Conservation (phyloP, 1,139 yeast species). For the Hansenula sp. region DNA sequence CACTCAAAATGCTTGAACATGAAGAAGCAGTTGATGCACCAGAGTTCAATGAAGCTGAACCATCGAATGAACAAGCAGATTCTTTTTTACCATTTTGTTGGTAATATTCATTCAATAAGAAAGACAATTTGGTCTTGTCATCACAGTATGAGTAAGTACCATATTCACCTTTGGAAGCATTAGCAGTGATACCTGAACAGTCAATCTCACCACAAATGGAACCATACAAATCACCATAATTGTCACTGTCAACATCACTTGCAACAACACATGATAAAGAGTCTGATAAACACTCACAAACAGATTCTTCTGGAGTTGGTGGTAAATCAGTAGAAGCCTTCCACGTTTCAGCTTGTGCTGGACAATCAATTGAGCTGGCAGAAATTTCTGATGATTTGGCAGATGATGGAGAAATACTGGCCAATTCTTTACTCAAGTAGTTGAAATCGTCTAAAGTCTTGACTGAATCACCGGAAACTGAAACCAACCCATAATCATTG, state of each 20-base stretch:
- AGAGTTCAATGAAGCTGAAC: slow-evolving; percentile 51
- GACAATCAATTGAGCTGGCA: slow-evolving; percentile 49
- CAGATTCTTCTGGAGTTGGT: slow-evolving; percentile 63
- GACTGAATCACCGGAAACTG: slow-evolving; percentile 50
- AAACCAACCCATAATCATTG: slow-evolving; percentile 71
- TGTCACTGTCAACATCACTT: slow-evolving; percentile 42
- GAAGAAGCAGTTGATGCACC: slow-evolving; percentile 48
- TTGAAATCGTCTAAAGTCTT: slow-evolving; percentile 57
- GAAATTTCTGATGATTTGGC: slow-evolving; percentile 48
- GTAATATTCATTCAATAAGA: slow-evolving; percentile 64
- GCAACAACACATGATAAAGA: slow-evolving; percentile 52
- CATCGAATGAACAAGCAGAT: slow-evolving; percentile 64
- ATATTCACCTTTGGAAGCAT: slow-evolving; percentile 57
- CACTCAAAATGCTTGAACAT: slow-evolving; percentile 44
- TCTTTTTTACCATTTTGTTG: slow-evolving; percentile 37
- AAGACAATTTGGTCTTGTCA: slow-evolving; percentile 58
- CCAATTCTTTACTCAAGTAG: slow-evolving; percentile 48
- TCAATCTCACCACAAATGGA: slow-evolving; percentile 49
- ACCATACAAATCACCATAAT: slow-evolving; percentile 54
- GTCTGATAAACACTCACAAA: slow-evolving; percentile 56
- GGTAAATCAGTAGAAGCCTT: slow-evolving; percentile 61
- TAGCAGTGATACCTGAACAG: slow-evolving; percentile 51
- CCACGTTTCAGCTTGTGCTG: slow-evolving; percentile 49
- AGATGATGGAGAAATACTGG: slow-evolving; percentile 55
- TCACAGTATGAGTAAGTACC: slow-evolving; percentile 67